These are phyloP conservation scores for Pharnaceum exiguum DNA, from an alignment of 148 eudicot genomes.

Conservation along the genomic window DNA sequence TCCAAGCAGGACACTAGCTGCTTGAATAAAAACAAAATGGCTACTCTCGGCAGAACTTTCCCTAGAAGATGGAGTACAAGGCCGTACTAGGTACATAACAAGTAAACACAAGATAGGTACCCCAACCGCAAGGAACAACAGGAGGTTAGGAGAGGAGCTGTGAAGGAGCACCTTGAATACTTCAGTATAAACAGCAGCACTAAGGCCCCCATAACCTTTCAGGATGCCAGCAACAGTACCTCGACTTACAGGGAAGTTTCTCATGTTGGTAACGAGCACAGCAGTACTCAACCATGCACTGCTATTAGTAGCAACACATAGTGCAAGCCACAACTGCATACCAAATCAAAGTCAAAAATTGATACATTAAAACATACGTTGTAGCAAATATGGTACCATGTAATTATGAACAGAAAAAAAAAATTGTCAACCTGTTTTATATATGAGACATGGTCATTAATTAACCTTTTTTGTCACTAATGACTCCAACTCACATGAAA, in stretches of 20 bases:
- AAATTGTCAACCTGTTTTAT: too few relatives aligned
- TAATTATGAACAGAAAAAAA: too few relatives aligned
- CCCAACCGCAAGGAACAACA: constrained; percentile 69
- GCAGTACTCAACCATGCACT: constrained; percentile 83
- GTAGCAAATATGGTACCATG: too few relatives aligned
- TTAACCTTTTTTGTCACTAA: too few relatives aligned
- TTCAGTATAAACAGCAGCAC: constrained; percentile 84
- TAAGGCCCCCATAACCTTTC: constrained; percentile 79
- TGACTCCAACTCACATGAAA: too few relatives aligned
- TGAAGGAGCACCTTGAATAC: constrained; percentile 47
- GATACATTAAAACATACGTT: too few relatives aligned
- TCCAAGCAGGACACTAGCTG: constrained; percentile 56
- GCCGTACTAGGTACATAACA: constrained; percentile 66
- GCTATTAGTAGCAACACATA: constrained; percentile 72
- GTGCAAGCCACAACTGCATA: constrained; percentile 75
- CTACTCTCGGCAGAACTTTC: constrained; percentile 52
- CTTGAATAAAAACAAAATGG: constrained; percentile 77
- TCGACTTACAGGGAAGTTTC: constrained; percentile 74
- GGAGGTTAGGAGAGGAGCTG: constrained; percentile 52
- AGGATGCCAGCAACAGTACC: constrained; percentile 88
- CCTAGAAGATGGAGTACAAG: constrained; percentile 79
- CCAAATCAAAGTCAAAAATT: background rate
- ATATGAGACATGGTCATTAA: too few relatives aligned
- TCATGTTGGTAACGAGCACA: constrained; percentile 86
- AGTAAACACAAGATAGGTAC: constrained; percentile 57